Base-by-base conservation (phyloP, 2,329 filamentous ascomycete genomes). In the Colletotrichum sp. region DNA sequence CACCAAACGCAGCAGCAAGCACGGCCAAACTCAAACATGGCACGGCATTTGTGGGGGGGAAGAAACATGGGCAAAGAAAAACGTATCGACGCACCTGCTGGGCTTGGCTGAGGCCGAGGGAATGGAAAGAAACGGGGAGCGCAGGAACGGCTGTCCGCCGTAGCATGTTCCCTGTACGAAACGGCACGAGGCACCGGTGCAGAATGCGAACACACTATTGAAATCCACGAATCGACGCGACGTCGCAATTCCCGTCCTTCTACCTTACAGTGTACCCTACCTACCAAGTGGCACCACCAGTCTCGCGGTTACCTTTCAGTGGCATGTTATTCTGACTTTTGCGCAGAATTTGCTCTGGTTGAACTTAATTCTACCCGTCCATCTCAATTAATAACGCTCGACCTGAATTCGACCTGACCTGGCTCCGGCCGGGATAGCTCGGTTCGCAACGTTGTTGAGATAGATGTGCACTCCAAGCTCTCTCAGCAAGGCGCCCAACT, bases 251-350 rank as follows among this genome's bases (percentile, higher is more conserved):
- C 26, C 10, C 5, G n/a, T 49, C 18, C 9, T 60, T 34, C 18
- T 21, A 21, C 39, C 18, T 49, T 21, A 10, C 28, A 30, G 30
- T 24, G 18, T 39, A 39, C 24, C 13, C 6, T 39, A 39, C 34
- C 21, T 65, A 65, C 21, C 26, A 59, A 28, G 15, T 72, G 69
- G 69, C 69, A 73, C 70, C 57, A 76, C 70, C 52, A 21, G 59
- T 76, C 73, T 73, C 44, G 39, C 64, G 70, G 73, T 69, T 59
- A 26, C 18, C 32, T 32, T 60, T 30, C 63, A n/a, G 34, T 73
- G 70, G 73, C 72, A 67, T 72, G 72, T 75, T 72, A 16, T 65
- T 24, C 62, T 59, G 69, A 57, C 64, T 71, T 71, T 59, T 28
- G 44, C 44, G 44, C 44, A 52, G 44, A 52, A 21, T 59, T 59